These are phyloP conservation scores for Penicillium sp. DNA, from an alignment of 2,329 filamentous ascomycete species.

Conservation along the genomic window DNA sequence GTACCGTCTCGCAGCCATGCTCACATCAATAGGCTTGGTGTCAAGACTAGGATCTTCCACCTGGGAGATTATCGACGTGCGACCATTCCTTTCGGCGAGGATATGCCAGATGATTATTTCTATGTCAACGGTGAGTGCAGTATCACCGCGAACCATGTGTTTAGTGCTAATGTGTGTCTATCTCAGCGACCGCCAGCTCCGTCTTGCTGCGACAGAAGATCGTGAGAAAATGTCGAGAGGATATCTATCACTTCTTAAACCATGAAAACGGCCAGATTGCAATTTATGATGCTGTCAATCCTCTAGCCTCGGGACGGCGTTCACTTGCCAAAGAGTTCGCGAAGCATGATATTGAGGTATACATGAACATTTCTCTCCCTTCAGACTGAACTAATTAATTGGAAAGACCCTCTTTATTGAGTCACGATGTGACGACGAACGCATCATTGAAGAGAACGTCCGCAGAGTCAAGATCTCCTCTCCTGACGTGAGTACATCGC, in stretches of 20 bases:
- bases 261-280: conserved; percentile 97
- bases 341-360: conserved; percentile 91
- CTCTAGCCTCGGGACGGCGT: conserved; percentile 75
- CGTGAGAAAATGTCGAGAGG: conserved; percentile 92
- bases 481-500: conserved; percentile 71
- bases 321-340: conserved; percentile 92
- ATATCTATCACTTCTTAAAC: conserved; percentile 94
- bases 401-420: conserved; percentile 92
- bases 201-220: conserved; percentile 97
- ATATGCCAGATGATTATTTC: conserved; percentile 96
- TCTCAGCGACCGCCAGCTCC: conserved; percentile 74
- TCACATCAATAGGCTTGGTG: conserved; percentile 68
- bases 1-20: not conserved
- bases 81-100: conserved; percentile 77
- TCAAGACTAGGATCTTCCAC: conserved; percentile 98
- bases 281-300: conserved; percentile 98
- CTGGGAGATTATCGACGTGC: conserved; percentile 94
- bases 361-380: not conserved
- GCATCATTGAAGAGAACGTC: conserved; percentile 94
- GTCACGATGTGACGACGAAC: conserved; percentile 89
- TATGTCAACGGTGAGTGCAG: conserved; percentile 72
- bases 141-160: not conserved
- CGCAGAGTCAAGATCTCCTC: conserved; percentile 97
- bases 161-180: conserved; percentile 18
- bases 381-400: not conserved